Evolutionary conservation across 176 grass and related monocot species (phyloP), one percentile per base, ranked within the genome.

Genomic region (Eremochloa ophiuroides): DNA sequence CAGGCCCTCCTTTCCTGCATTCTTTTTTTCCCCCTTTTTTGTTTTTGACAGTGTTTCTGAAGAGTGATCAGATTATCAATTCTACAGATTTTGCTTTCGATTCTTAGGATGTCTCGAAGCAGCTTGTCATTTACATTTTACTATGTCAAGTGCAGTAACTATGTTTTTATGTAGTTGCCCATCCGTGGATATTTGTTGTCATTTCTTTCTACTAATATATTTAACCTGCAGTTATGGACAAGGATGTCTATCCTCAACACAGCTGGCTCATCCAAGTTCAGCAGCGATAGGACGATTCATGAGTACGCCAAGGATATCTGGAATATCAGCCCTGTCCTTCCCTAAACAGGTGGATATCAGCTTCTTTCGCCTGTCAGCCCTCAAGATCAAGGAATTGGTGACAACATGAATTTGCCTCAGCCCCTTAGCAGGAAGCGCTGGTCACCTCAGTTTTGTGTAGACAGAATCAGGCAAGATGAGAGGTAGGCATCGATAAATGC

Each of bases 161-260:
- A 9, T 77, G 29, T 41, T 10, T 65, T 50, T 66, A 50, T 22
- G 2, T 15, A 0, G 22, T 43, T 43, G 15, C 4, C 22, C 16
- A 38, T 6, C 35, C 1, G 9, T 11, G 8, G 30, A 50, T 11
- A 27, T 7, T 60, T 23, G 6, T 1, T 55, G 17, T 59, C 35
- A 67, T 10, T 34, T 48, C 69, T 4, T 77, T 68, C 22, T 77
- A 66, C 16, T 73, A 15, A 85, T 27, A 18, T 38, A 44, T 85
- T 31, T 10, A 17, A 33, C 71, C 29, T 23, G 59, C 96, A 98
- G 96, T 61, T 83, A 86, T 98, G 96, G 96, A 98, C 88, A 41
- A 89, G 69, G 83, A 95, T 98, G 88, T 98, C 96, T 14, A 98
- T 98, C 80, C 75, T 95, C 78, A 95, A 99, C 76, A 90, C 93